phyloP scores from a whole-genome alignment of 2,329 filamentous ascomycete species.

The Alternaria arborescens region DNA sequence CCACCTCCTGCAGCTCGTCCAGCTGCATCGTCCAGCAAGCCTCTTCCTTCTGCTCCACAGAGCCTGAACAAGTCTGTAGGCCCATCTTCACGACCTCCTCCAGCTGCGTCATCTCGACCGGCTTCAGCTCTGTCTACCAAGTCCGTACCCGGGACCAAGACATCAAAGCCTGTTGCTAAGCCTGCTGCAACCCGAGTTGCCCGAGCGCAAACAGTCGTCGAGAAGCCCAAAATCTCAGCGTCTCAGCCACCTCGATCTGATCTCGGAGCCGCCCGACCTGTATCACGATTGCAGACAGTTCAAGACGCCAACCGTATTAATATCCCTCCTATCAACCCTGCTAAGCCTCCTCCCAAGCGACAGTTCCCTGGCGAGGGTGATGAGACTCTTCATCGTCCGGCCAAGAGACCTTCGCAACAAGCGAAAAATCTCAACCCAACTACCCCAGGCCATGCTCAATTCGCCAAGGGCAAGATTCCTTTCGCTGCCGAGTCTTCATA shows the following conservation, averaged over 20 bases:
- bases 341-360: slow-evolving; percentile 77
- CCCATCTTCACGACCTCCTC: slow-evolving; percentile 64
- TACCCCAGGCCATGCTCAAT: slow-evolving; percentile 69
- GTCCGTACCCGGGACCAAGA: slow-evolving; percentile 28
- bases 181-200: slow-evolving; percentile 36
- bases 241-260: slow-evolving; percentile 58
- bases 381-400: slow-evolving; percentile 60
- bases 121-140: slow-evolving; percentile 40
- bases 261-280: slow-evolving; percentile 59
- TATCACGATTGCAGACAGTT: slow-evolving; percentile 68
- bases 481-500: slow-evolving; percentile 73
- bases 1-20: slow-evolving; percentile 66
- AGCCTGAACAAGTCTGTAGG: slow-evolving; percentile 45
- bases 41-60: slow-evolving; percentile 38
- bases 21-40: slow-evolving; percentile 40
- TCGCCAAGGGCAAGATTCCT: slow-evolving; percentile 87
- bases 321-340: slow-evolving; percentile 68
- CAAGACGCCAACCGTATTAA: slow-evolving; percentile 67
- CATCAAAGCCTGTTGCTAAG: slow-evolving; percentile 34
- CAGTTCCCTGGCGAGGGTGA: slow-evolving; percentile 75
- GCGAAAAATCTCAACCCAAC: slow-evolving; percentile 56
- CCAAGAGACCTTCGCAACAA: slow-evolving; percentile 50
- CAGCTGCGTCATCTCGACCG: slow-evolving; percentile 38
- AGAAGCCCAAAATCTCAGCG: slow-evolving; percentile 65
- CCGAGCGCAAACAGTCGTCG: slow-evolving; percentile 64